Evolutionary conservation across 306 rosid genomes (phyloP).

Genomic region (Cucumis cinereus): DNA sequence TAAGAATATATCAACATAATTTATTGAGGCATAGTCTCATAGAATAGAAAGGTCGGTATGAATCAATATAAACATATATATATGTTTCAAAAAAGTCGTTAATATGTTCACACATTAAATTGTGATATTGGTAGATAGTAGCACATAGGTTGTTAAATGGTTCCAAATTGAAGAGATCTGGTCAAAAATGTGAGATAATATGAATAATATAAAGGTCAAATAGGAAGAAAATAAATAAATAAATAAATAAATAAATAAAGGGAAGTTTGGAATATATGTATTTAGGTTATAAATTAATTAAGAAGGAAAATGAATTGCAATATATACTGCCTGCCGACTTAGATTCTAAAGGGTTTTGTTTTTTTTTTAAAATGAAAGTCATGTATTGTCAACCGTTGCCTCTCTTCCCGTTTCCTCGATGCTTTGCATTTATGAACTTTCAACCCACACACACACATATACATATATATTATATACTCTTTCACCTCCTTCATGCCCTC

Average conservation of each 20-base stretch:
- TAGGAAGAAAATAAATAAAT: not conserved
- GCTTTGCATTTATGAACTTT: slow-evolving; percentile 7
- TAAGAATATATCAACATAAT: not conserved
- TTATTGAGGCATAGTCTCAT: too few species aligned
- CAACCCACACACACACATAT: too few species aligned
- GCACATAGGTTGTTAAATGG: too few species aligned
- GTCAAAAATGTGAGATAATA: not conserved
- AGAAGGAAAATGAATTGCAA: not conserved
- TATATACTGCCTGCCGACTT: not conserved
- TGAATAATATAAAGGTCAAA: not conserved
- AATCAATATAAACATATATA: too few species aligned
- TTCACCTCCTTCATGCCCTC: not conserved
- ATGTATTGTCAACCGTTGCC: slow-evolving; percentile 1
- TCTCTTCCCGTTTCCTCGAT: not conserved
- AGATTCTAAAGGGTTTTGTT: not conserved
- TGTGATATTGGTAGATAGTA: too few species aligned
- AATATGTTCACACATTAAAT: too few species aligned
- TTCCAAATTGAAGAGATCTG: too few species aligned
- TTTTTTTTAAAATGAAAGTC: not conserved
- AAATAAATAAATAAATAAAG: not conserved
- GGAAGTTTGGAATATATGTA: not conserved
- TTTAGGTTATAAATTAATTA: not conserved
- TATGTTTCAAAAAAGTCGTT: too few species aligned
- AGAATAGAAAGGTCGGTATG: too few species aligned
- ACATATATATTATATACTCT: too few species aligned